Evolutionary conservation across 2,329 filamentous ascomycete genomes (phyloP).

Genomic region (Calonectria hawksworthii): DNA sequence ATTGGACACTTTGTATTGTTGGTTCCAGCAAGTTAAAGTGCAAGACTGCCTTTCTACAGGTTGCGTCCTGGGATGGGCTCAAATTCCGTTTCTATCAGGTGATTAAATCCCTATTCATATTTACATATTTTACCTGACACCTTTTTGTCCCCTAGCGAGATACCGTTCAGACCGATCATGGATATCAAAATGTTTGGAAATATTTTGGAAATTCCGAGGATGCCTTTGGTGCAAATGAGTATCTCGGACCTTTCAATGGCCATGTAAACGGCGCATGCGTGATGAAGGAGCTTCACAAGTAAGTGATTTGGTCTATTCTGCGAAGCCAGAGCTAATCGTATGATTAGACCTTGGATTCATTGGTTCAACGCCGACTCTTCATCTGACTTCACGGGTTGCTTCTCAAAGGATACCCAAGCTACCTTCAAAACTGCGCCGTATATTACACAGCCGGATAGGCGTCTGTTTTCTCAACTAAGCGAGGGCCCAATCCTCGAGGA

Average conservation of each 20-base stretch:
- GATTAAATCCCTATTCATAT: background rate
- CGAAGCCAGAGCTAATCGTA: background rate
- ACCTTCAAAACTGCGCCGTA: background rate
- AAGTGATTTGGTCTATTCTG: background rate
- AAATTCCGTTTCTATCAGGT: constrained; percentile 22
- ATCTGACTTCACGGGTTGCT: background rate
- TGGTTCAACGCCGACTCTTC: background rate
- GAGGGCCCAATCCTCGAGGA: background rate
- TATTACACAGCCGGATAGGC: background rate
- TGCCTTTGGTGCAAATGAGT: constrained; percentile 18
- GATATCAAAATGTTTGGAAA: constrained; percentile 5
- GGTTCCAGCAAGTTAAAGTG: background rate
- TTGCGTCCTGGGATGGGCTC: constrained; percentile 18
- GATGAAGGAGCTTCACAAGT: constrained; percentile 28
- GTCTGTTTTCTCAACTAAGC: background rate
- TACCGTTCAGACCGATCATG: background rate
- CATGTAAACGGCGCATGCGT: constrained; percentile 26
- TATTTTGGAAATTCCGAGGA: constrained; percentile 23
- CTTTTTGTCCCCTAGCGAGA: background rate
- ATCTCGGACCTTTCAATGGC: constrained; percentile 29
- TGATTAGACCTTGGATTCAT: constrained; percentile 20
- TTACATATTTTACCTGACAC: background rate
- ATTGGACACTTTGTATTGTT: constrained; percentile 22
- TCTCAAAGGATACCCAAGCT: background rate
- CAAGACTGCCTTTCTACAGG: constrained; percentile 12